Base-by-base conservation (phyloP, 441 rosid genomes). In the Raphanus hybrid region DNA sequence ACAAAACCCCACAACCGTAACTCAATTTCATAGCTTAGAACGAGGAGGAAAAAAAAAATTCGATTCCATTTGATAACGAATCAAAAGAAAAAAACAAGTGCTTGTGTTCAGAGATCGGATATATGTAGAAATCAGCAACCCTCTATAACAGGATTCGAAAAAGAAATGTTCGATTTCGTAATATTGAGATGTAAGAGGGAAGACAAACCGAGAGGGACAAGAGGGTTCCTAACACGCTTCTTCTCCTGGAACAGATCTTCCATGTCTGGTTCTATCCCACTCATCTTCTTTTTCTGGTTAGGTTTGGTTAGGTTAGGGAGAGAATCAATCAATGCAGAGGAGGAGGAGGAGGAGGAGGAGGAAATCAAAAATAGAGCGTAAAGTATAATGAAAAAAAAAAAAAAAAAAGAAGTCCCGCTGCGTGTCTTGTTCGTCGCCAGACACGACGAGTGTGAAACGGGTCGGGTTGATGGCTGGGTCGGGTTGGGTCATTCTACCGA, bases 191-290 rank as follows among this genome's bases (percentile, higher is more conserved):
- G 55, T 2, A 14, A 37, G 37, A 48, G 43, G 2, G 62, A 32
- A 63, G 62, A 74, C 78, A 2, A 87, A 93, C 99, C 99, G 54
- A 95, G 76, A 27, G 98, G 99, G 8, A 95, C 99, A 27, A 89
- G 82, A 71, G 98, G 98, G 76, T 95, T 95, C 76, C 92, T 85
- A 16, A 78, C 84, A 6, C 91, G 91, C 85, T 86, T 88, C 87
- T 91, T 92, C 86, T 89, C 91, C 75, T 80, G 86, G 14, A 85
- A 80, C 3, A 95, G 81, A 8, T 91, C 89, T 57, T 91, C 99
- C 76, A 89, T 70, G 55, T 75, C 82, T 14, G 91, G 89, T 37
- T 95, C 97, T 3, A 84, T 69, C 1, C 85, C 61, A 64, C 86
- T 86, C 91, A 88, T 89, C 80, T 84, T 84, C 80, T 37, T 85